Evolutionary conservation across 2,329 filamentous ascomycete species (phyloP), one percentile per base, ranked within the genome.

Genomic region (Graphilbum ipis-grandicollis): DNA sequence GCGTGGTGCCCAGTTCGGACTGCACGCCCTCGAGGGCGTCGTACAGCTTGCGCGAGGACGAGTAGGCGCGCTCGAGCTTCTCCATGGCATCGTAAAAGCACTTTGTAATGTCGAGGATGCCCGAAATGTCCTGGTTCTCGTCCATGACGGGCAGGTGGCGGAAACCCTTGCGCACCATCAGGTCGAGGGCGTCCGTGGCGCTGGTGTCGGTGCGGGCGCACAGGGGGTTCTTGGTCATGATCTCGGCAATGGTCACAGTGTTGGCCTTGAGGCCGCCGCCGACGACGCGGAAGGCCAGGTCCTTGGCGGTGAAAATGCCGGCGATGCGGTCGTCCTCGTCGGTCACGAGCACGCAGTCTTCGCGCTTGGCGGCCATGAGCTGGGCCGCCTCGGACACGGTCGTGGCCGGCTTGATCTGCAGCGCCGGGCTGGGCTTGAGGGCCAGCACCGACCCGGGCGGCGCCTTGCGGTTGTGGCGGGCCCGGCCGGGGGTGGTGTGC

Each of bases 1-100:
- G 90, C 53, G 81, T 93, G 36, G 88, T 80, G 30, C 90, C 90
- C 26, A 98, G 68, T 58, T 98, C 90, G 2, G 88, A 93, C 60
- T 98, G 90, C 3, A 98, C 90, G 56, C 90, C 90, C 60, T 98
- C 90, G 40, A 98, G 64, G 25, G 90, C 90, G 64, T 96, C 90
- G 56, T 98, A 96, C 18, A 98, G 71, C 59, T 94, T 93, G 48
- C 90, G 76, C n/a, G 90, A 98, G 14, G 90, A 96, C 46, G 84
- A 85, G 57, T 98, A 98, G 35, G 90, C 90, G 36, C 90, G 79
- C 65, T 98, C 90, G 42, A 98, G 65, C 66, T 98, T 98, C 66
- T 98, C 90, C 90, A 98, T 98, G 31, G 90, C 90, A 60, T 98
- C 90, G 60, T 98, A 98, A 59, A 98, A 98, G 61, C 90, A 98